These are phyloP conservation scores for Gaultheria prostrata DNA, from an alignment of 148 eudicot species.

Conservation along the genomic window DNA sequence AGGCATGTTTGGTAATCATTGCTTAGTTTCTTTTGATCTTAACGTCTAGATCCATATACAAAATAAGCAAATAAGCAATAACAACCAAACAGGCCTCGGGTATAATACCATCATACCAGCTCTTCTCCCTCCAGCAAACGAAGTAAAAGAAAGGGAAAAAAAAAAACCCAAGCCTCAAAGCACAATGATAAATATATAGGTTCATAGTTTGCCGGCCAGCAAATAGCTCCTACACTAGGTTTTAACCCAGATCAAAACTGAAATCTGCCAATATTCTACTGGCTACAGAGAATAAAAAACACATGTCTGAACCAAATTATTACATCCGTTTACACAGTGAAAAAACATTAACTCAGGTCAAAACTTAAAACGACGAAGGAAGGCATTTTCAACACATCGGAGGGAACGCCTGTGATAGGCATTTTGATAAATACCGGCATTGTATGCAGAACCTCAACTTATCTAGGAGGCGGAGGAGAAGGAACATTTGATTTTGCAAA, in stretches of 20 bases:
- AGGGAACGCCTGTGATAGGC: not conserved
- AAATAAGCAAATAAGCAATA: not conserved
- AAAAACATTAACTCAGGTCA: not conserved
- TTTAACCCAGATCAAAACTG: not conserved
- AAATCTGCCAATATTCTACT: not conserved
- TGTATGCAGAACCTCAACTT: slow-evolving; percentile 16
- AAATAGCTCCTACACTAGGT: not conserved
- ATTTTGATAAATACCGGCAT: not conserved
- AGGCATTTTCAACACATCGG: not conserved
- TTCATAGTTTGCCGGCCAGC: not conserved
- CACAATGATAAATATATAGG: not conserved
- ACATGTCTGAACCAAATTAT: not conserved
- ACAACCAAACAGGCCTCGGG: not conserved
- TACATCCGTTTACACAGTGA: not conserved
- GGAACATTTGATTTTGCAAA: slow-evolving; percentile 68
- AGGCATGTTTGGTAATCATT: not conserved
- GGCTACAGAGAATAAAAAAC: not conserved
- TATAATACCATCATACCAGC: not conserved
- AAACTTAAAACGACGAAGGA: not conserved
- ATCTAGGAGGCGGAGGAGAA: slow-evolving; percentile 73
- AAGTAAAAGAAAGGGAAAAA: no score
- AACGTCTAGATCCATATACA: not conserved
- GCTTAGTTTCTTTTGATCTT: not conserved
- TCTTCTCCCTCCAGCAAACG: not conserved
- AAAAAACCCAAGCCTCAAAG: not conserved